Evolutionary conservation across 1,284 basidiomycete species (phyloP), one percentile per base, ranked within the genome.

Genomic region (Pseudozyma sp.): DNA sequence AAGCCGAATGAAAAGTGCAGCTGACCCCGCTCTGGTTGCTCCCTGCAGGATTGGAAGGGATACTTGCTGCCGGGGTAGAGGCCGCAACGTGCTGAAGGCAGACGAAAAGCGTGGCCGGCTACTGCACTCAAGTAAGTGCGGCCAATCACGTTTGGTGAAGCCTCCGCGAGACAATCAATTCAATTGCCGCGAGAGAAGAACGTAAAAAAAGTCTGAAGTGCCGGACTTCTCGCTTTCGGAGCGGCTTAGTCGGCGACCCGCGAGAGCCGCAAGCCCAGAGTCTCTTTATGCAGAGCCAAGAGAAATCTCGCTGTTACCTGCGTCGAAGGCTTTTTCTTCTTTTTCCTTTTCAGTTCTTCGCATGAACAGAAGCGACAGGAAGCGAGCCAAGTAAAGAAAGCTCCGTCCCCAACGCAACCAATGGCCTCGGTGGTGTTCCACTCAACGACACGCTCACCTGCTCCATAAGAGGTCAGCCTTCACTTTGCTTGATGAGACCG

Each of bases 201-300:
- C 39, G 8, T 13, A 42, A n/a, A n/a, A n/a, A n/a, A 44, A 13
- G 13, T 10, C 7, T 42, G 16, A 7, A 13, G 40, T 42, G 40
- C 40, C 40, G 40, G 9, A 9, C 9, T 14, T 37, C 35, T 37
- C 35, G 8, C 24, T 4, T 24, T 24, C 24, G 24, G 24, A 37
- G 35, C 35, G 9, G 35, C 14, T 42, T 53, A 6, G 43, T 55
- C 59, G 66, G 66, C 58, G 66, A 68, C 24, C 59, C 66, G 66
- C 59, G 54, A 68, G 59, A 68, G 42, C 66, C 54, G 58, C 39
- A 17, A 29, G 16, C 14, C 14, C 35, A 37, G 13, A 13, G 7
- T 13, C 16, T 16, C 40, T 42, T 45, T 24, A 16, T 37, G 53
- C 55, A 65, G 30, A 61, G 64, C 64, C 64, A 67, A 67, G 57